Base-by-base conservation (phyloP, 2,329 filamentous ascomycete genomes). In the Aspergillus nomiae region DNA sequence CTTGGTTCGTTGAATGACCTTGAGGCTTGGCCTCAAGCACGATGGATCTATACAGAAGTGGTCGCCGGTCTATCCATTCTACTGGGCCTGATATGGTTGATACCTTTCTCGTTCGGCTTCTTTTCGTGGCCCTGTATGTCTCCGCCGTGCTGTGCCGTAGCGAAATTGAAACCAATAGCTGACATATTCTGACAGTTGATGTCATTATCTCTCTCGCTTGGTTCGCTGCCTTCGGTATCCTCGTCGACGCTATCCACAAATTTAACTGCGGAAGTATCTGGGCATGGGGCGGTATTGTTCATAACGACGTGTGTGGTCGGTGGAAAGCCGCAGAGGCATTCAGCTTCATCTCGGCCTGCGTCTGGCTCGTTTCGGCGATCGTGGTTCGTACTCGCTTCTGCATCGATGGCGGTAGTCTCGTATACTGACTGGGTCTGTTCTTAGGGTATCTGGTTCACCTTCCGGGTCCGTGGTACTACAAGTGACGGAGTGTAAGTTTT, bases 41-140 rank as follows among this genome's bases (percentile, higher is more conserved):
- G 90, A 61, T 88, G 89, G 80, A 92, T 94, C 78, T 94, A 92
- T 81, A 86, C 90, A 53, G 86, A 90, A 72, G 86, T 92, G 21
- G 84, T 93, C 45, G 89, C 91, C 3, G 88, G 83, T 24, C 72
- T 94, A 21, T 87, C 88, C 14, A 87, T 93, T 60, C 75, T 94
- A 46, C 80, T 92, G n/a, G 82, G 86, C 6, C 77, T 94, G 30
- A 75, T 94, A 65, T 92, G 90, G 86, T 82, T 93, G 32, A 82
- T 94, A 46, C 91, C 91, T 2, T 91, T 91, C 72, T 85, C 86
- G 2, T 80, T 81, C 57, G 84, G 83, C 54, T 92, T 93, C 76
- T 83, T 88, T 65, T 85, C 89, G 76, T 94, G 89, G 85, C 89
- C 89, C 0, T 62, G 78, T 80, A 77, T 21, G 76, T 61, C 28